phyloP scores from a whole-genome alignment of 306 rosid genomes.

The Trifolium fragiferum region DNA sequence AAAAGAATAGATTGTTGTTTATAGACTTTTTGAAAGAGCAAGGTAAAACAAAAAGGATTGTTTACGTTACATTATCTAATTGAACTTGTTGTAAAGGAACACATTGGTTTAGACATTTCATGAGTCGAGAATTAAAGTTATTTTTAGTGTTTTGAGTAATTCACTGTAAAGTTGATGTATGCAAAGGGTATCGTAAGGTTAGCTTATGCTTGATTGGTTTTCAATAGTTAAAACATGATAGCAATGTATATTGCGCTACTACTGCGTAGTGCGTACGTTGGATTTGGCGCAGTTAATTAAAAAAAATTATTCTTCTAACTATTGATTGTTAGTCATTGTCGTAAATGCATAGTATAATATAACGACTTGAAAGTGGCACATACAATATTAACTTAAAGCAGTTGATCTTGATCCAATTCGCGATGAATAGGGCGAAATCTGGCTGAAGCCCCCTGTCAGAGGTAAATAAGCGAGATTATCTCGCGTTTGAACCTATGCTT shows the following conservation, averaged over 20 bases:
- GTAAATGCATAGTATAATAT: too few species aligned
- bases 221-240: background rate
- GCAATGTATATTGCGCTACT: background rate
- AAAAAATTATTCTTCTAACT: too few species aligned
- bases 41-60: conserved; percentile 40
- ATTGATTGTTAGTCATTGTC: too few species aligned
- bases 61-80: conserved; percentile 36
- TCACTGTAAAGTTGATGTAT: conserved; percentile 36
- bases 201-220: background rate
- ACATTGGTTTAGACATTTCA: conserved; percentile 26
- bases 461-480: too few species aligned
- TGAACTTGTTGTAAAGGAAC: conserved; percentile 44
- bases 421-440: too few species aligned
- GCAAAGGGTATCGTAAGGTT: conserved; percentile 22
- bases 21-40: conserved; percentile 45
- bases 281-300: background rate
- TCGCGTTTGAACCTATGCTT: too few species aligned
- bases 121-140: conserved; percentile 29
- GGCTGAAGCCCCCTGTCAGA: too few species aligned
- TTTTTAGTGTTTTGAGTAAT: conserved; percentile 14
- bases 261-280: background rate
- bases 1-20: conserved; percentile 48
- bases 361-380: too few species aligned
- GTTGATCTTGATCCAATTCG: too few species aligned
- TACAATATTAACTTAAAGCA: too few species aligned